These are phyloP conservation scores for Pichia cabralensis DNA, from an alignment of 805 yeast genomes.

Conservation along the genomic window DNA sequence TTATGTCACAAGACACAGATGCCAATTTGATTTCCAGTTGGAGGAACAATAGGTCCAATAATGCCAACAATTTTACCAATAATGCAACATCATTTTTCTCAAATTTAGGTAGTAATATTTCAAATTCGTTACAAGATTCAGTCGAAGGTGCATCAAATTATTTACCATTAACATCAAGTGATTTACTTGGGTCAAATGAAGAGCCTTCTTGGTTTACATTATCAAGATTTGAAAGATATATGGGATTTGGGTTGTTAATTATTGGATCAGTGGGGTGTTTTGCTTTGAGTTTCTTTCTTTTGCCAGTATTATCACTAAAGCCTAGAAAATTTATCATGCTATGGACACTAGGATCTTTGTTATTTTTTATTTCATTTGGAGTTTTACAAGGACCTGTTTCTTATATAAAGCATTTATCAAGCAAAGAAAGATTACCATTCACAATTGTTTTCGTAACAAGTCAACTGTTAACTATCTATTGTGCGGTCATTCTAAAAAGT, in stretches of 20 bases:
- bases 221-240: constrained; percentile 69
- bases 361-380: constrained; percentile 85
- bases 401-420: constrained; percentile 62
- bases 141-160: constrained; percentile 50
- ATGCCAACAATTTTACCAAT: constrained; percentile 7
- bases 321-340: constrained; percentile 85
- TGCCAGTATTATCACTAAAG: constrained; percentile 81
- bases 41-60: constrained; percentile 14
- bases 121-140: constrained; percentile 16
- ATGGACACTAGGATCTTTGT: constrained; percentile 86
- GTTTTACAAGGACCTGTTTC: constrained; percentile 87
- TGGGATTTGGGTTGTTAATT: constrained; percentile 70
- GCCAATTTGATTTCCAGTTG: constrained; percentile 22
- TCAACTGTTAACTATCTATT: constrained; percentile 67
- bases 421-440: constrained; percentile 71
- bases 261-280: constrained; percentile 75
- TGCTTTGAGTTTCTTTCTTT: constrained; percentile 65
- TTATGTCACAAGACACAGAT: constrained; percentile 10
- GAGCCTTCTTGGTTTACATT: constrained; percentile 74
- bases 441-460: constrained; percentile 74
- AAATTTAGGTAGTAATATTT: constrained; percentile 10
- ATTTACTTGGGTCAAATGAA: constrained; percentile 30
- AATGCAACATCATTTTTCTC: constrained; percentile 8
- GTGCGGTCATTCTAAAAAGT: constrained; percentile 60
- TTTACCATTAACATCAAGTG: constrained; percentile 54